A percentile compares a stretch with the other conserved stretches of the same genome.
Conservation (phyloP, 805 yeast species). For the Hanseniaspora guilliermondii region DNA sequence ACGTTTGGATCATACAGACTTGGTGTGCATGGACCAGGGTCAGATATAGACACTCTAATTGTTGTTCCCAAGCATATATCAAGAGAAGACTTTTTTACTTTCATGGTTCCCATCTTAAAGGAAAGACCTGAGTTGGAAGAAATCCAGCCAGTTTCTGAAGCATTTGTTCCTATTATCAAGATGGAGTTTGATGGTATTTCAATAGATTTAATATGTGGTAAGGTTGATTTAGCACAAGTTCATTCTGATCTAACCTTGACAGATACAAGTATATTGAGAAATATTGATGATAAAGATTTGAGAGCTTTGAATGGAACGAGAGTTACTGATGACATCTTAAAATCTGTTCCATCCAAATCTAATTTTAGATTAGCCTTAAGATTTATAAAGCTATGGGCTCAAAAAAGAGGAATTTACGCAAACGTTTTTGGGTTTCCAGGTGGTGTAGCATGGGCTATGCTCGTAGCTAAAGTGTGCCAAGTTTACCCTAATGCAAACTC, state of each 20-base stretch:
- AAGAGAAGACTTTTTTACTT: slow-evolving; percentile 77
- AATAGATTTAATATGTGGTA: slow-evolving; percentile 80
- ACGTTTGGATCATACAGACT: slow-evolving; percentile 88
- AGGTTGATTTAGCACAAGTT: slow-evolving; percentile 69
- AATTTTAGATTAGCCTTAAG: slow-evolving; percentile 87
- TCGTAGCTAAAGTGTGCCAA: slow-evolving; percentile 96
- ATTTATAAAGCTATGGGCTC: slow-evolving; percentile 94
- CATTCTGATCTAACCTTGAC: slow-evolving; percentile 62
- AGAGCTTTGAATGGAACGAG: slow-evolving; percentile 91
- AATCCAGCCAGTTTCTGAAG: slow-evolving; percentile 88
- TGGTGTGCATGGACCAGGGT: slow-evolving; percentile 96
- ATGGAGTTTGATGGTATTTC: slow-evolving; percentile 82
- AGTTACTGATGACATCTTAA: slow-evolving; percentile 87
- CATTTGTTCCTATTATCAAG: slow-evolving; percentile 93
- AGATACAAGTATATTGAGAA: slow-evolving; percentile 73
- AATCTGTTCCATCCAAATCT: slow-evolving; percentile 80
- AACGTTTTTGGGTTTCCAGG: slow-evolving; percentile 97
- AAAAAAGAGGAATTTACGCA: slow-evolving; percentile 83
- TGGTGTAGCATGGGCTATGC: slow-evolving; percentile 99
- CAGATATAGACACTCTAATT: slow-evolving; percentile 93
- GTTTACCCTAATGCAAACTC: slow-evolving; percentile 92
- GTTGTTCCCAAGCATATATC: slow-evolving; percentile 94
- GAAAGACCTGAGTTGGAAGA: slow-evolving; percentile 76
- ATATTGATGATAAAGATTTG: slow-evolving; percentile 81
- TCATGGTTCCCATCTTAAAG: slow-evolving; percentile 58